A percentile compares a stretch with the other conserved stretches of the same genome.
Evolutionary conservation across 1,139 yeast genomes (phyloP).

Genomic region (Debaryomyces nepalensis): DNA sequence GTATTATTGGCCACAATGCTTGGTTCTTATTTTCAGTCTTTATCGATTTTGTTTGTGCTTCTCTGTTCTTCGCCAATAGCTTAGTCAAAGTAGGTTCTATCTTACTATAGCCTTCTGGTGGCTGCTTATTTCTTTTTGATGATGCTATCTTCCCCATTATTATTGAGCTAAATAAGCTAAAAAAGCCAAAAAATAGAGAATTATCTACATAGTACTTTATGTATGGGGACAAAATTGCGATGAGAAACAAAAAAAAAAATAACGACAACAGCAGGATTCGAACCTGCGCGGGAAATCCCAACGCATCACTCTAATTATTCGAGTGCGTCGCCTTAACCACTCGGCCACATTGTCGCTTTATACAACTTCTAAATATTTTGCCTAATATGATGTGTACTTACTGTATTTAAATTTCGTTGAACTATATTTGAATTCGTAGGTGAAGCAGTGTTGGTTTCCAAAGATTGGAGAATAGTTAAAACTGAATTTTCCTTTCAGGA

Average conservation of each 20-base stretch:
- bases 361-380: neutral
- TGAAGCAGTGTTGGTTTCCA: too few relatives aligned
- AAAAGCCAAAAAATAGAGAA: neutral
- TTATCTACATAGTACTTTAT: neutral
- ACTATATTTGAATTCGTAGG: too few relatives aligned
- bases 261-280: conserved; percentile 87
- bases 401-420: too few relatives aligned
- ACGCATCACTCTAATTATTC: conserved; percentile 60
- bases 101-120: conserved; percentile 79
- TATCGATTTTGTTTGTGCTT: conserved; percentile 48
- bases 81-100: conserved; percentile 73
- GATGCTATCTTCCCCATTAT: conserved; percentile 50
- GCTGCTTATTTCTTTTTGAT: conserved; percentile 46
- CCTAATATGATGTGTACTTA: neutral
- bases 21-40: conserved; percentile 48
- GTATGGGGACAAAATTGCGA: conserved; percentile 5
- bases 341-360: conserved; percentile 67
- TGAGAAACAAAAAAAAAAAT: conserved; percentile 26
- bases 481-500: too few relatives aligned
- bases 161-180: neutral
- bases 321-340: conserved; percentile 85
- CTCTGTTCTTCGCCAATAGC: conserved; percentile 63
- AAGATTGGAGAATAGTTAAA: neutral
- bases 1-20: conserved; percentile 73
- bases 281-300: conserved; percentile 92